A percentile compares a stretch with the other conserved stretches of the same genome.
These are phyloP conservation scores for Candida tetrigidarum DNA, from an alignment of 1,139 yeast genomes.

Conservation along the genomic window DNA sequence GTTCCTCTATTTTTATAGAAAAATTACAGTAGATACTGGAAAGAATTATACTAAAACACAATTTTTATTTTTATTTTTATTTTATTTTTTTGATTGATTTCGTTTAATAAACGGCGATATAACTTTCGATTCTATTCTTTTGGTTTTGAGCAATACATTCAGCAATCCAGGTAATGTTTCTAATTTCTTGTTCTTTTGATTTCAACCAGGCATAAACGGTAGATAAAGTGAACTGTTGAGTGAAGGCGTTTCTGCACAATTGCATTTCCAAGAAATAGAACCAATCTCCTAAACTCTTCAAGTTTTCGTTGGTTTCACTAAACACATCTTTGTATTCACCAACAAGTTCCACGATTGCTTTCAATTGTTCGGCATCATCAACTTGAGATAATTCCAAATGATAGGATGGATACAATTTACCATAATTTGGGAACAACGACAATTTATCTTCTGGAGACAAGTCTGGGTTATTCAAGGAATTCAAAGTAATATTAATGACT, in stretches of 20 bases:
- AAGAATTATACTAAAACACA: too few relatives aligned
- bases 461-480: slow-evolving; percentile 81
- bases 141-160: slow-evolving; percentile 94
- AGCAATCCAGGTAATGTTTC: slow-evolving; percentile 98
- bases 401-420: slow-evolving; percentile 78
- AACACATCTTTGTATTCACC: slow-evolving; percentile 78
- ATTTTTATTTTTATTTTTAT: not conserved
- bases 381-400: slow-evolving; percentile 72
- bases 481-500: slow-evolving; percentile 87
- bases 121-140: slow-evolving; percentile 78
- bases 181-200: slow-evolving; percentile 93
- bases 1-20: slow-evolving; percentile 41
- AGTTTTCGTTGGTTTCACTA: slow-evolving; percentile 50
- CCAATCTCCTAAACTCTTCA: slow-evolving; percentile 83
- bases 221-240: slow-evolving; percentile 92
- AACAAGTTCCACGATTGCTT: slow-evolving; percentile 69
- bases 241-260: slow-evolving; percentile 88
- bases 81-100: too few relatives aligned
- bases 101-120: slow-evolving; percentile 74
- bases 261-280: slow-evolving; percentile 93
- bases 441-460: slow-evolving; percentile 71
- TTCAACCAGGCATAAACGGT: slow-evolving; percentile 97
- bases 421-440: slow-evolving; percentile 76
- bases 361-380: slow-evolving; percentile 86
- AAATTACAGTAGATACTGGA: not conserved